These are phyloP conservation scores for Wickerhamomyces xylosicus DNA, from an alignment of 805 yeast genomes.

Conservation along the genomic window DNA sequence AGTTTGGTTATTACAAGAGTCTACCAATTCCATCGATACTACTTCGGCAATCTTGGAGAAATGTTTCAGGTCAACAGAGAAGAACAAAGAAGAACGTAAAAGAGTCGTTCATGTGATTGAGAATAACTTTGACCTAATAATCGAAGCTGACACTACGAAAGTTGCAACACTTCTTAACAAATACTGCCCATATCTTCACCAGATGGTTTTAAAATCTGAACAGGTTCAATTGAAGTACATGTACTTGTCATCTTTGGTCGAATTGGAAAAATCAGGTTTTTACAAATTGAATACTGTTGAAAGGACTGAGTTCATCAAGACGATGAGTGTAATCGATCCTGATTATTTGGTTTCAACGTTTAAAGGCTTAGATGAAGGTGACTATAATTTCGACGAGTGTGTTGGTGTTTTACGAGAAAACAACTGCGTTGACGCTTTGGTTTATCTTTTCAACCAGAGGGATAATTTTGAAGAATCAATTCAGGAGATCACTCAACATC, in stretches of 20 bases:
- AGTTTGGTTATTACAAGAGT: slow-evolving; percentile 34
- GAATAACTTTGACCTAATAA: slow-evolving; percentile 12
- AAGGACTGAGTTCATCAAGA: slow-evolving; percentile 14
- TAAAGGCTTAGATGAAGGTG: slow-evolving; percentile 13
- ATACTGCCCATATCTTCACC: slow-evolving; percentile 13
- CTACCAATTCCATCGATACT: slow-evolving; percentile 15
- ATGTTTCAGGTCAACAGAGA: slow-evolving; percentile 16
- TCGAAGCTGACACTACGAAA: slow-evolving; percentile 20
- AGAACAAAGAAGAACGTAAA: slow-evolving; percentile 12
- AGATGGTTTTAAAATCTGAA: slow-evolving; percentile 4
- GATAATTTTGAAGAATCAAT: slow-evolving; percentile 15
- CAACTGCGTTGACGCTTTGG: slow-evolving; percentile 17
- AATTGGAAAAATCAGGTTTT: slow-evolving; percentile 13
- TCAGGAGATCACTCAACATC: slow-evolving; percentile 11
- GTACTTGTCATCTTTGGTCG: slow-evolving; percentile 14
- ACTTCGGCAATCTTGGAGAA: slow-evolving; percentile 18
- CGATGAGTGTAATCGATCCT: slow-evolving; percentile 10
- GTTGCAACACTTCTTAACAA: slow-evolving; percentile 19
- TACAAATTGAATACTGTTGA: slow-evolving; percentile 9
- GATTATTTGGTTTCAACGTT: slow-evolving; percentile 12
- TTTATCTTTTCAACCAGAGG: slow-evolving; percentile 9
- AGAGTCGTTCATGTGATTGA: slow-evolving; percentile 10
- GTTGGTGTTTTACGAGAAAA: slow-evolving; percentile 13
- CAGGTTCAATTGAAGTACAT: slow-evolving; percentile 16
- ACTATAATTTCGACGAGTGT: slow-evolving; percentile 16